These are phyloP conservation scores for Chalaropsis ovoidea DNA, from an alignment of 2,329 filamentous ascomycete species.

Conservation along the genomic window DNA sequence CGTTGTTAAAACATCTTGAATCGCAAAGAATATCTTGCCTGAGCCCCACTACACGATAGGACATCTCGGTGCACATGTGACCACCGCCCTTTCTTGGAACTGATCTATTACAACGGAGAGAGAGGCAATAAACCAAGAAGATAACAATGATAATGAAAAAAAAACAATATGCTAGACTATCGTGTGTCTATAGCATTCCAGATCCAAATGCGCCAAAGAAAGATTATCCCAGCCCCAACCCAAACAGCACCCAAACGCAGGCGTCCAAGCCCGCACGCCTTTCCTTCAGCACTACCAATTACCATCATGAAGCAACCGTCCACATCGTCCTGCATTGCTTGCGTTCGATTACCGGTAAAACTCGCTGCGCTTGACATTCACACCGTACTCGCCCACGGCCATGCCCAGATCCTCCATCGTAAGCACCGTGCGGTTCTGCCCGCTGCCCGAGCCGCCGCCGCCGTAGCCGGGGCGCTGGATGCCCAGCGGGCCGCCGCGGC, in stretches of 20 bases:
- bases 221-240: slow-evolving; percentile 1
- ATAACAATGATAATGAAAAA: neutral
- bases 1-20: neutral
- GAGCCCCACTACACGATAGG: too few relatives aligned
- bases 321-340: too few relatives aligned
- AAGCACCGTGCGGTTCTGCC: slow-evolving; percentile 82
- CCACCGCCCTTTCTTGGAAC: too few relatives aligned
- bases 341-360: slow-evolving; percentile 62
- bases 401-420: slow-evolving; percentile 99
- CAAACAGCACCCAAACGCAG: neutral
- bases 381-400: slow-evolving; percentile 94
- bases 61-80: too few relatives aligned
- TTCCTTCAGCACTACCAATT: neutral
- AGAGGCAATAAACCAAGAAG: neutral
- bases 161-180: slow-evolving; percentile 2
- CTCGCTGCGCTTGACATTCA: slow-evolving; percentile 94
- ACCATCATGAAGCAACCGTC: neutral
- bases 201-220: slow-evolving; percentile 17
- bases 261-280: neutral
- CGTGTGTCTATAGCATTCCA: slow-evolving; percentile 12
- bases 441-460: slow-evolving; percentile 79
- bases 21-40: too few relatives aligned
- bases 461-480: slow-evolving; percentile 72
- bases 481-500: slow-evolving; percentile 52
- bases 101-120: neutral